Base-by-base conservation (phyloP, 371 early-diverging fungal species). In the Mucor velutinosus region DNA sequence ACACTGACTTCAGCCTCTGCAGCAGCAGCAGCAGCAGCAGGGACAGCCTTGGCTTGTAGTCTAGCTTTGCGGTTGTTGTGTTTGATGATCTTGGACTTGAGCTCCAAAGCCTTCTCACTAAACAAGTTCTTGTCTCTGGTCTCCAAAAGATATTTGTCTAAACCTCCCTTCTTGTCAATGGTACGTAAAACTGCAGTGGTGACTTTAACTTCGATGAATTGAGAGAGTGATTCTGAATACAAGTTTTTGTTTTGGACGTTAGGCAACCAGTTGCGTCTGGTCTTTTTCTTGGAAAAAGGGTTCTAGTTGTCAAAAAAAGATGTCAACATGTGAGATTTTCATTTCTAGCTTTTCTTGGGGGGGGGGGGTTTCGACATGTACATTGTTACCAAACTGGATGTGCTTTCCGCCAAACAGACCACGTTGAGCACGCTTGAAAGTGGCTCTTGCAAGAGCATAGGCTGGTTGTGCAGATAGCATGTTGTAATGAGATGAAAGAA, bases 161-260 rank as follows among this genome's bases (percentile, higher is more conserved):
- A 75, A 10, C 95, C 95, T 35, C 95, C 95, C 83, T 93, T 93
- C 76, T 93, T 92, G 72, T 93, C 93, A 37, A 94, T 93, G 1
- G 93, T 91, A 35, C 93, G 89, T 19, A 93, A 75, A 4, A 91
- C 90, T 5, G 88, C 75, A 2, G 92, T 85, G 30, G 93, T 91
- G 57, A 92, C 87, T 64, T 88, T 87, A 56, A 94, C 76, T 41
- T 79, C 74, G 43, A 91, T 74, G 62, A 78, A 83, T 55, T 81
- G 62, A 60, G 87, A 80, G 12, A 93, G 80, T 7, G 88, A 74
- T 51, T 85, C 89, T 7, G 94, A 93, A 74, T 86, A 92, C 35
- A 94, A 76, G 35, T 81, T 81, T 60, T 88, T 89, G 60, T 79
- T 84, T 69, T 90, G 92, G 8, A 93, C 90, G 67, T 94, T 94